Percentiles rank a stretch among this genome's conserved stretches.
phyloP scores from a whole-genome alignment of 2,329 filamentous ascomycete species.

The Pseudocercospora crystallina region DNA sequence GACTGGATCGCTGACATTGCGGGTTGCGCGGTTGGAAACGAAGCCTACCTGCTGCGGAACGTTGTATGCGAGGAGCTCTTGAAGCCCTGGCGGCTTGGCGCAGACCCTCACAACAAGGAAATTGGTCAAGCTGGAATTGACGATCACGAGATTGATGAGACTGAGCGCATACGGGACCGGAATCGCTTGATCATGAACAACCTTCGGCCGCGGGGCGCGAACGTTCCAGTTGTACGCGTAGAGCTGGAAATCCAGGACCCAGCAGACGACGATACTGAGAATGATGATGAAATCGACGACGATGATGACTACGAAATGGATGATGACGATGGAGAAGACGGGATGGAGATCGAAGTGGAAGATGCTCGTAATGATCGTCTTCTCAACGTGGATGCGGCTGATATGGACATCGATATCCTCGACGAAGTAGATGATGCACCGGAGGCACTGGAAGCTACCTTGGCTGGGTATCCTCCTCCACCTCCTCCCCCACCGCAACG shows the following conservation, averaged over 20 bases:
- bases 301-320: conserved; percentile 38
- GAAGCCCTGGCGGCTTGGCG: conserved; percentile 82
- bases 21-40: conserved; percentile 78
- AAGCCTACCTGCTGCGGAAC: conserved; percentile 74
- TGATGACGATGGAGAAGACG: conserved; percentile 35
- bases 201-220: conserved; percentile 22
- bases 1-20: conserved; percentile 95
- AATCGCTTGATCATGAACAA: conserved; percentile 40
- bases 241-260: conserved; percentile 39
- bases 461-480: conserved; percentile 72
- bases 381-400: conserved; percentile 37
- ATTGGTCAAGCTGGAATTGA: conserved; percentile 78
- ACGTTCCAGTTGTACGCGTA: conserved; percentile 26
- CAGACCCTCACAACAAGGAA: conserved; percentile 73
- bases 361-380: conserved; percentile 27
- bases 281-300: conserved; percentile 50
- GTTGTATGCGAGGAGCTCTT: conserved; percentile 90
- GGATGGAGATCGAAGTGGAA: conserved; percentile 48
- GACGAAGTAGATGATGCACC: conserved; percentile 62
- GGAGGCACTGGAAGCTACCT: conserved; percentile 74
- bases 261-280: conserved; percentile 46
- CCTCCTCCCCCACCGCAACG: conserved; percentile 53
- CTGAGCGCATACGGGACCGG: conserved; percentile 38
- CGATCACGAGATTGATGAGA: conserved; percentile 70
- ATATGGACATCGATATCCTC: conserved; percentile 51